phyloP scores from a whole-genome alignment of 345 rosid genomes.

The Nasturtium officinale region DNA sequence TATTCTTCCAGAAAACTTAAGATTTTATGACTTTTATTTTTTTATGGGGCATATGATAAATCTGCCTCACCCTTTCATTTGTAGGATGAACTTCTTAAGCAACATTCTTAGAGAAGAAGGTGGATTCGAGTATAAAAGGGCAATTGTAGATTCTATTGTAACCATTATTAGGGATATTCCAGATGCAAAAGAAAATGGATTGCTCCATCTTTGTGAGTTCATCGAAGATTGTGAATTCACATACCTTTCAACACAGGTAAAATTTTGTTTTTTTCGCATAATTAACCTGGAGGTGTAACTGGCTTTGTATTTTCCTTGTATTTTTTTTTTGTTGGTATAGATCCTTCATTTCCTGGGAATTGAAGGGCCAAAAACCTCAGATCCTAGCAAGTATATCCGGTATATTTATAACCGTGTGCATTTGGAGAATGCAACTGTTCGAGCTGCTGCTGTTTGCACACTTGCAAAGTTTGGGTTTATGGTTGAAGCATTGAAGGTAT shows the following conservation, averaged over 20 bases:
- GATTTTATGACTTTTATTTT: background rate
- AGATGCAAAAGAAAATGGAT: slow-evolving; percentile 91
- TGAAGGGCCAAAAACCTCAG: slow-evolving; percentile 94
- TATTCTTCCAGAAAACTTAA: slow-evolving; percentile 7
- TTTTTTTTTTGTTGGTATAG: slow-evolving; percentile 42
- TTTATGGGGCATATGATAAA: background rate
- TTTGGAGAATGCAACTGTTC: slow-evolving; percentile 97
- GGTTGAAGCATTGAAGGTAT: slow-evolving; percentile 88
- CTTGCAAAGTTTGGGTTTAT: slow-evolving; percentile 93
- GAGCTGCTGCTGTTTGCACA: slow-evolving; percentile 96
- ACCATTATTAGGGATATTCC: slow-evolving; percentile 96
- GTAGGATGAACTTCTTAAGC: slow-evolving; percentile 98
- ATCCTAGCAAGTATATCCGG: slow-evolving; percentile 94
- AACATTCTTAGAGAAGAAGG: slow-evolving; percentile 98
- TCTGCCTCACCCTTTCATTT: slow-evolving; percentile 26
- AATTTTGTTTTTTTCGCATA: slow-evolving; percentile 15
- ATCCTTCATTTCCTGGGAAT: slow-evolving; percentile 95
- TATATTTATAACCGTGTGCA: slow-evolving; percentile 98
- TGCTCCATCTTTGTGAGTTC: slow-evolving; percentile 97
- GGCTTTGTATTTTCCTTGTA: slow-evolving; percentile 5
- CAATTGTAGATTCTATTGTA: slow-evolving; percentile 94
- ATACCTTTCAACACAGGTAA: slow-evolving; percentile 95
- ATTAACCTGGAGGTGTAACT: background rate
- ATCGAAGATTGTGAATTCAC: slow-evolving; percentile 99
- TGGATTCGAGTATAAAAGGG: slow-evolving; percentile 96